Conservation (phyloP, 331 rosid genomes). For the Pyrus hybrid region DNA sequence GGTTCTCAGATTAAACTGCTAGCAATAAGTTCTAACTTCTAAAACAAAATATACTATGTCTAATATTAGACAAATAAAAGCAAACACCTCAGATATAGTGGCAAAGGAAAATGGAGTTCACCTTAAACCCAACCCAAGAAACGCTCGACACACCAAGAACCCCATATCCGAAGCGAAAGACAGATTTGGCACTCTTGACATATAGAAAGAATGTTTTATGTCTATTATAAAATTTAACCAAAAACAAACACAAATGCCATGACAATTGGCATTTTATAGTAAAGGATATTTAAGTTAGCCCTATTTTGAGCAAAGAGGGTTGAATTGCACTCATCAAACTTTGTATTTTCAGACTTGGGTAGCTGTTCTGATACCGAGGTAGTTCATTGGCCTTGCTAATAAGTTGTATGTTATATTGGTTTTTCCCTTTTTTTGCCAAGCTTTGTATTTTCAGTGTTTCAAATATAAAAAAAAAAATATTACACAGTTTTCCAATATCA, state of each 20-base stretch:
- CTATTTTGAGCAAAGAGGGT: no score
- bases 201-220: not conserved
- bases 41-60: not conserved
- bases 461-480: not conserved
- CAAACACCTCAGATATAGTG: not conserved
- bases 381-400: not conserved
- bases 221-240: not conserved
- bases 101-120: not conserved
- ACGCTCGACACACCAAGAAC: not conserved
- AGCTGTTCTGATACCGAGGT: slow-evolving; percentile 59
- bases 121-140: not conserved
- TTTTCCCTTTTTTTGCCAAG: not conserved
- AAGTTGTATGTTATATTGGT: not conserved
- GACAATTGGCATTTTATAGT: not conserved
- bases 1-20: not conserved
- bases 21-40: not conserved
- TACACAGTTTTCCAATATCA: slow-evolving; percentile 2
- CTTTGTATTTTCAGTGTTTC: not conserved
- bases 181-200: not conserved
- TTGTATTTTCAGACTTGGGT: slow-evolving; percentile 42
- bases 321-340: no score
- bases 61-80: not conserved
- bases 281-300: no score
- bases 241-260: not conserved
- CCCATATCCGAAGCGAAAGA: not conserved